Base-by-base conservation (phyloP, 371 early-diverging fungal species). In the Quaeritorhiza haematococci region DNA sequence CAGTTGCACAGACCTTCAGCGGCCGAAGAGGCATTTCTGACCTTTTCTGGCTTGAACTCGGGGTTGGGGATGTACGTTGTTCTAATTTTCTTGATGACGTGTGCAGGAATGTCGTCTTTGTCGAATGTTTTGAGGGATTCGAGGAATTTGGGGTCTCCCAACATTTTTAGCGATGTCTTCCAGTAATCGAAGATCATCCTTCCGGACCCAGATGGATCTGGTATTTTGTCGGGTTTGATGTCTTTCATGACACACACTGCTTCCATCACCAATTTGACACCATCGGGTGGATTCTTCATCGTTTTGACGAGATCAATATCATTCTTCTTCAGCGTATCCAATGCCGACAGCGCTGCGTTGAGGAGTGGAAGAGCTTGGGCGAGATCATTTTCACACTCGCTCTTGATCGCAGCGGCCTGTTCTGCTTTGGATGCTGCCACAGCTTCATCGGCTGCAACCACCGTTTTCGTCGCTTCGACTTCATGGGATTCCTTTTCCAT, bases 211-310 rank as follows among this genome's bases (percentile, higher is more conserved):
- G 73, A 70, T 1, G 81, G 81, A 66, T 80, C 78, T 0, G 81
- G 79, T 27, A 80, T 61, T 38, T 79, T 75, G 26, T 76, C 79
- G 3, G 78, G 79, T 56, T 80, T 78, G 44, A 76, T 73, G 47
- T 78, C 82, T 49, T 80, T 72, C 78, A 84, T 73, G 15, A 76
- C 79, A 56, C 79, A 83, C 8, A 83, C 74, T n/a, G 78, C 73
- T 58, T 84, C 82, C 72, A 84, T 76, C 21, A 79, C 78, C 24
- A 77, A 67, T 49, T 80, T 83, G 0, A 84, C 76, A 29, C 79
- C 76, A 34, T 73, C 79, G 1, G 83, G 83, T 15, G 85, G 85
- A 53, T 77, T 81, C 60, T 78, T 79, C 83, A 84, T 83, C 13
- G 72, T 69, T 59, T 80, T 84, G 8, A 84, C 81, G 29, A 75